Evolutionary conservation across 2,329 filamentous ascomycete genomes (phyloP), one percentile per base, ranked within the genome.

Genomic region (Penicillium hordei): DNA sequence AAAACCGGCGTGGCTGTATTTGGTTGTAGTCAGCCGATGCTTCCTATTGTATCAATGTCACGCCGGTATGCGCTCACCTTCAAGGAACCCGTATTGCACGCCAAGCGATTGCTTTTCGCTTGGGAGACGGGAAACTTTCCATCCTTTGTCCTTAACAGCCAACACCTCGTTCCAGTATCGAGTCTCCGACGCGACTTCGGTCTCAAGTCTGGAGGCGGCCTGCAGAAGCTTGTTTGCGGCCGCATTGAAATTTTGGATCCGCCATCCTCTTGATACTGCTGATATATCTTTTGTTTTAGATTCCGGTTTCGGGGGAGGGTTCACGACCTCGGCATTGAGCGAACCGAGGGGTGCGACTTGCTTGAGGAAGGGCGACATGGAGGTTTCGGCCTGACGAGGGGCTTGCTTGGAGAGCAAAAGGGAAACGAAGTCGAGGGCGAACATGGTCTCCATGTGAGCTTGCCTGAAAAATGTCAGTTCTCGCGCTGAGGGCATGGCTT

Each of bases 81-180:
- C 93, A 13, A 89, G 83, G 70, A 96, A 96, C 8, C 93, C 94
- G 75, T 93, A 97, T 62, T 90, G 87, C 36, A 97, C 93, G 21
- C 89, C 92, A 49, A 97, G 81, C 0, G 86, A 87, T 65, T 90
- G 86, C 49, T 82, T 81, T 65, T 93, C 87, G 7, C 86, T 81
- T 0, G 91, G 91, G 40, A 94, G 79, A 48, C 89, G 84, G 65
- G 89, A 93, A 19, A 97, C 79, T 21, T 89, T 88, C 93, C 94
- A 99, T 5, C 93, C 92, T 54, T 87, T 88, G 64, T 91, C 85
- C 63, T 89, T 91, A 44, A 97, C 86, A 10, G 86, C 85, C 46
- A 96, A 78, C 2, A 97, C 84, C 66, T 96, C 89, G 55, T 89
- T 84, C 94, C 94, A 99, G 74, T 96, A 99, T 66, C 83, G 88